phyloP scores from a whole-genome alignment of 2,329 filamentous ascomycete genomes.

The Diaporthe amygdali region DNA sequence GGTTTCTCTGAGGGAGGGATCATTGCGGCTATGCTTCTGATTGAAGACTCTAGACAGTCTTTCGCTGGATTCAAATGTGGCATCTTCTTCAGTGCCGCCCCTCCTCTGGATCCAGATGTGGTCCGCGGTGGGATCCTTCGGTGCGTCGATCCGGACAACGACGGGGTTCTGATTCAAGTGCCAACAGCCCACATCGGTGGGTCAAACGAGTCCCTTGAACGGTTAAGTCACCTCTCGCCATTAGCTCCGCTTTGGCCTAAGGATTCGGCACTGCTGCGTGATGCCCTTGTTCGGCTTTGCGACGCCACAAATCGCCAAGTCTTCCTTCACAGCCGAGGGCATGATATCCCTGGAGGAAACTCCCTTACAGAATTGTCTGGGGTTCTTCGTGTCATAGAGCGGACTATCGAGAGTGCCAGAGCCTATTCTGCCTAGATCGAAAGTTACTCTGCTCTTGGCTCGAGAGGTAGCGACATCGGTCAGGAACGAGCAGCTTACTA shows the following conservation, averaged over 20 bases:
- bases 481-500: not conserved
- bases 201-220: conserved; percentile 27
- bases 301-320: conserved; percentile 27
- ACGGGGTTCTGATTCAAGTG: conserved; percentile 32
- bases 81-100: conserved; percentile 37
- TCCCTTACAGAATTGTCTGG: conserved; percentile 30
- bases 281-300: conserved; percentile 30
- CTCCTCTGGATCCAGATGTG: conserved; percentile 34
- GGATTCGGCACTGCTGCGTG: conserved; percentile 24
- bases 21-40: conserved; percentile 37
- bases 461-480: not conserved
- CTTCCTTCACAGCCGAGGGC: conserved; percentile 33
- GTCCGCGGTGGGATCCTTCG: conserved; percentile 31
- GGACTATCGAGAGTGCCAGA: conserved; percentile 31
- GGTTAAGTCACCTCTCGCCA: conserved; percentile 6
- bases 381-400: conserved; percentile 34
- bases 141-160: conserved; percentile 32
- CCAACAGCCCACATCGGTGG: conserved; percentile 34
- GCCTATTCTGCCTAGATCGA: not conserved
- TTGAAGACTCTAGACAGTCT: conserved; percentile 33
- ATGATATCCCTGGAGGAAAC: conserved; percentile 34
- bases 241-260: conserved; percentile 13
- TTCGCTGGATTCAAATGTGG: conserved; percentile 36
- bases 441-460: not conserved
- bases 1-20: conserved; percentile 38